phyloP scores from a whole-genome alignment of 257 asterid species.

The Prunella vulgaris region DNA sequence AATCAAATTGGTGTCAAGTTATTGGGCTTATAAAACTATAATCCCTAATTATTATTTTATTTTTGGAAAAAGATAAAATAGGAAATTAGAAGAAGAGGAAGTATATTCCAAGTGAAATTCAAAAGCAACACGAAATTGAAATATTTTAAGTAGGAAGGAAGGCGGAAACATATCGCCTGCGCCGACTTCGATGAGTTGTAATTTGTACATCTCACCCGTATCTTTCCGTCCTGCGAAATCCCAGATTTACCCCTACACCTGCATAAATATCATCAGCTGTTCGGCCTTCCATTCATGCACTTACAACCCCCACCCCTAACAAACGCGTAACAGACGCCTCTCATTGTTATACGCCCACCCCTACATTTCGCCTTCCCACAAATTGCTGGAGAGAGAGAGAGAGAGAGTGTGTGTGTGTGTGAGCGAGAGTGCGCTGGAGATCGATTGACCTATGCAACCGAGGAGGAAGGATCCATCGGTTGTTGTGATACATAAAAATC shows the following conservation, averaged over 20 bases:
- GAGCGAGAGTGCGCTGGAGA: conserved; percentile 1
- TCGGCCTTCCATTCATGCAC: conserved; percentile 32
- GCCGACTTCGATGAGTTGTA: conserved; percentile 15
- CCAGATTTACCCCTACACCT: conserved; percentile 16
- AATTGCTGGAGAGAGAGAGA: neutral
- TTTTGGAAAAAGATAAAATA: neutral
- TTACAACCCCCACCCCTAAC: conserved; percentile 5
- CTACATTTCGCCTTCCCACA: neutral
- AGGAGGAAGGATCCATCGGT: conserved; percentile 42
- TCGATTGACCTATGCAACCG: conserved; percentile 73
- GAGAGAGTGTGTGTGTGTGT: neutral
- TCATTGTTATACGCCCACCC: neutral
- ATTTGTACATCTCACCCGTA: neutral
- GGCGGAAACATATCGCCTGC: neutral
- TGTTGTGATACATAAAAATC: conserved; percentile 9
- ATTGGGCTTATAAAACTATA: no score
- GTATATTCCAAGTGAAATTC: conserved; percentile 4
- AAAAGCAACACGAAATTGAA: conserved; percentile 10
- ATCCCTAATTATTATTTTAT: no score
- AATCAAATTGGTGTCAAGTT: no score
- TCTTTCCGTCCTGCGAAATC: neutral
- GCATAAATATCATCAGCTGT: neutral
- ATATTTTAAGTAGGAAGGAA: neutral
- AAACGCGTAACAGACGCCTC: conserved; percentile 9
- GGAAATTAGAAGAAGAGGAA: neutral